Conservation (phyloP, 1,284 basidiomycete species). For the Ustilago loliicola region DNA sequence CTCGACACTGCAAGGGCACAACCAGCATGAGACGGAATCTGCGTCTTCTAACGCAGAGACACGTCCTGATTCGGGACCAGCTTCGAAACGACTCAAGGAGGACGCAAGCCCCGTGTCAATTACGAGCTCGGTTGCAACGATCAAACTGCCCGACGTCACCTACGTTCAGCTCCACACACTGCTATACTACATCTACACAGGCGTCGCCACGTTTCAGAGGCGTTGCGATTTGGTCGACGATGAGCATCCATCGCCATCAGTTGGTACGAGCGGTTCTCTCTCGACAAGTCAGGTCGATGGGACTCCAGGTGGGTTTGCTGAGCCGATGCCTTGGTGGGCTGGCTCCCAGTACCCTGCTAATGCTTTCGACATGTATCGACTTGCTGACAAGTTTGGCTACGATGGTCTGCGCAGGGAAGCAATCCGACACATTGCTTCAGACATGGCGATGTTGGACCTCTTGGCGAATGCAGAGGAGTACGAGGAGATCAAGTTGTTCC, state of each 20-base stretch:
- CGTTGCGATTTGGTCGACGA: not conserved
- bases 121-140: not conserved
- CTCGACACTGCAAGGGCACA: not conserved
- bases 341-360: constrained; percentile 2
- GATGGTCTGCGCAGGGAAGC: constrained; percentile 6
- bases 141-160: not conserved
- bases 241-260: not conserved
- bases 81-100: not conserved
- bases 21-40: not conserved
- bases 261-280: not conserved
- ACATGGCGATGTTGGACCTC: not conserved
- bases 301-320: too few species aligned
- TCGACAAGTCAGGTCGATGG: not conserved
- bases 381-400: constrained; percentile 21
- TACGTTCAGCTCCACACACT: constrained; percentile 9
- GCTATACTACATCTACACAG: constrained; percentile 14
- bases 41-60: not conserved
- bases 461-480: constrained; percentile 1
- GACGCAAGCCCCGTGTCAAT: not conserved
- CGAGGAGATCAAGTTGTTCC: constrained; percentile 18
- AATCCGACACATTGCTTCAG: constrained; percentile 6
- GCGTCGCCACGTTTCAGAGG: not conserved
- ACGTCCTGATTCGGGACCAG: not conserved
- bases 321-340: not conserved
- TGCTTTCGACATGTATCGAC: constrained; percentile 21